Evolutionary conservation across 2,329 filamentous ascomycete species (phyloP), one percentile per base, ranked within the genome.

Genomic region (Penicillium sp.): DNA sequence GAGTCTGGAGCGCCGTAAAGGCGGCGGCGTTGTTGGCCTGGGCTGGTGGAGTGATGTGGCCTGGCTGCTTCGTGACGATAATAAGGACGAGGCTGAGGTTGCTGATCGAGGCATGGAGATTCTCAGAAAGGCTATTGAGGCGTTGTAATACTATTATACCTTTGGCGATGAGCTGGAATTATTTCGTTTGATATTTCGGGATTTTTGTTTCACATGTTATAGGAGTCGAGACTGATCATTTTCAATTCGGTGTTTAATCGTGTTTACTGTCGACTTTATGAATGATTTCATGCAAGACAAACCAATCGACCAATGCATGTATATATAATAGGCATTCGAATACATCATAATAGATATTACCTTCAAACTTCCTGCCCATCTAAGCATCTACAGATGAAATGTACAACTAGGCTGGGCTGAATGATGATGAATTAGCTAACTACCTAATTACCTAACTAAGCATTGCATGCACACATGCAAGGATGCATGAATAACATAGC

Each of bases 21-120:
- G 85, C 20, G 88, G 87, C 5, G 89, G 87, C 48, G 92, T 92
- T 66, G 84, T 97, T 56, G 91, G 91, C 0, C 75, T 97, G 16
- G 93, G 93, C 0, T 76, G 95, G 64, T 82, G 94, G 70, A 97
- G 93, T 68, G 93, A 97, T 77, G 81, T 97, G 45, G 87, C 89
- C 4, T 88, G 87, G 75, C 74, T 94, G 56, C 75, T 97, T 24
- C 85, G 85, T 35, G 84, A 63, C 20, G 71, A 69, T 42, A 65
- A 61, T 5, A 30, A 35, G 16, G 65, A 61, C 5, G 26, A 45
- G 16, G 65, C 68, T 16, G 71, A 70, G 7, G 67, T 81, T 5
- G 76, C 72, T 3, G 79, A 82, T 57, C 73, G 76, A 58, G 79
- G 80, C 5, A 65, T 86, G 50, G 81, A 84, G 51, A 80, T 85